Percentiles rank a stretch among this genome's conserved stretches.
Conservation (phyloP, 2,329 filamentous ascomycete species). For the Colletotrichum eleusines region DNA sequence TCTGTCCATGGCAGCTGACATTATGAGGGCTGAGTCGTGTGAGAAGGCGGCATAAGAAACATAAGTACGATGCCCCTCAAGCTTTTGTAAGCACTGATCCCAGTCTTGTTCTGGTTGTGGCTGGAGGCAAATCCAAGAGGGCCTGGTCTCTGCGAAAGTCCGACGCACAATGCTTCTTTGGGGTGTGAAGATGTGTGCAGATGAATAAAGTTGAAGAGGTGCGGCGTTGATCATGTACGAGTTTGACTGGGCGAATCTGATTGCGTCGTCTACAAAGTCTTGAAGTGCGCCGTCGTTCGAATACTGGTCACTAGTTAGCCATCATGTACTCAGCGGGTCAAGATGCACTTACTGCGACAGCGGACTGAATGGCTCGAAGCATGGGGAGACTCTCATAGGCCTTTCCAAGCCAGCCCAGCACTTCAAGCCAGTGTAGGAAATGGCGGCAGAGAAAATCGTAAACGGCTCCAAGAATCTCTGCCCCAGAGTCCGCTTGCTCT, state of each 20-base stretch:
- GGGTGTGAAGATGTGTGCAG: background rate
- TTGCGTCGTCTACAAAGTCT: background rate
- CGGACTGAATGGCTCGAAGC: background rate
- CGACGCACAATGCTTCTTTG: background rate
- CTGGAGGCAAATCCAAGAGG: background rate
- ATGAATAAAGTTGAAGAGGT: background rate
- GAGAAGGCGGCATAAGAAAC: background rate
- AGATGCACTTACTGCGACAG: background rate
- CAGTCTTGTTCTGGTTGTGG: background rate
- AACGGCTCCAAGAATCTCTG: conserved; percentile 41
- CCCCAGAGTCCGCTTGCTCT: background rate
- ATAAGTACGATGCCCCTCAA: fast-evolving
- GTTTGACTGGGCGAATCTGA: background rate
- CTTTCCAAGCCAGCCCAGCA: conserved; percentile 50
- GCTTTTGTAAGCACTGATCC: background rate
- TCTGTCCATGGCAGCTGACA: background rate
- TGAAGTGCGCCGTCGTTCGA: background rate
- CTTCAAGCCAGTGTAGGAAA: conserved; percentile 58
- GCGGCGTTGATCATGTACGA: background rate
- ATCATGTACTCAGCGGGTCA: background rate
- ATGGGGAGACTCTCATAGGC: conserved; percentile 5
- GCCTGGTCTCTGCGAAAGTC: background rate
- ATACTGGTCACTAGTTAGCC: background rate
- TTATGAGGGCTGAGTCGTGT: background rate
- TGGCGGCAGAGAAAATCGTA: conserved; percentile 53